These are phyloP conservation scores for Beta macrorhiza DNA, from an alignment of 179 eudicot genomes.

Conservation along the genomic window DNA sequence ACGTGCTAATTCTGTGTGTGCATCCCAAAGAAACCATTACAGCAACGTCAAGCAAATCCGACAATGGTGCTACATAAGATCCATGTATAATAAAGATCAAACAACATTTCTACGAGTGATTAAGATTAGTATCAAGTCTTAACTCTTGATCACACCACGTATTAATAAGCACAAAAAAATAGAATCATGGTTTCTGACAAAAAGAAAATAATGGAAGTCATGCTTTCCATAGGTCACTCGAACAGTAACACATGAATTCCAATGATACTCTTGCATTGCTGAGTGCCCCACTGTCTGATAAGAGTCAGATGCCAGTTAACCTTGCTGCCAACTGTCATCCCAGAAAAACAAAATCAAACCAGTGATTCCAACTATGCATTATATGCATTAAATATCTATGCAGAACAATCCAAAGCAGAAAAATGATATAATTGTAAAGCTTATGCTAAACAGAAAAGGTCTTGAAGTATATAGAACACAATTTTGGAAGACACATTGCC, in stretches of 20 bases:
- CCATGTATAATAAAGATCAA: background rate
- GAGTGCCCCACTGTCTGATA: background rate
- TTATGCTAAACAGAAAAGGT: background rate
- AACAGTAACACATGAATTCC: background rate
- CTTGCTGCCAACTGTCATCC: conserved; percentile 14
- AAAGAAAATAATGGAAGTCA: background rate
- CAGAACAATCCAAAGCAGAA: background rate
- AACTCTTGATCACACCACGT: background rate
- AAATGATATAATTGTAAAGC: background rate
- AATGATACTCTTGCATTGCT: conserved; percentile 5
- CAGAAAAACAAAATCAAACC: background rate
- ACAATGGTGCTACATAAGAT: background rate
- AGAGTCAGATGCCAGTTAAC: conserved; percentile 13
- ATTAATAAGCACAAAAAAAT: background rate
- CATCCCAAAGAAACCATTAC: background rate
- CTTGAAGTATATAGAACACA: background rate
- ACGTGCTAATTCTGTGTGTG: background rate
- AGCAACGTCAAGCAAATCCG: background rate
- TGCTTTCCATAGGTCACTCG: conserved; percentile 2
- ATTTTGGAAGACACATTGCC: background rate
- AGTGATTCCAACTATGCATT: conserved; percentile 7
- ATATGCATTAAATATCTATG: background rate
- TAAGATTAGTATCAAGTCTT: background rate
- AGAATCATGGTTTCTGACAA: background rate
- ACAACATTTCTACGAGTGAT: background rate